A percentile compares a stretch with the other conserved stretches of the same genome.
These are phyloP conservation scores for Yarrowia porcina DNA, from an alignment of 805 yeast genomes.

Conservation along the genomic window DNA sequence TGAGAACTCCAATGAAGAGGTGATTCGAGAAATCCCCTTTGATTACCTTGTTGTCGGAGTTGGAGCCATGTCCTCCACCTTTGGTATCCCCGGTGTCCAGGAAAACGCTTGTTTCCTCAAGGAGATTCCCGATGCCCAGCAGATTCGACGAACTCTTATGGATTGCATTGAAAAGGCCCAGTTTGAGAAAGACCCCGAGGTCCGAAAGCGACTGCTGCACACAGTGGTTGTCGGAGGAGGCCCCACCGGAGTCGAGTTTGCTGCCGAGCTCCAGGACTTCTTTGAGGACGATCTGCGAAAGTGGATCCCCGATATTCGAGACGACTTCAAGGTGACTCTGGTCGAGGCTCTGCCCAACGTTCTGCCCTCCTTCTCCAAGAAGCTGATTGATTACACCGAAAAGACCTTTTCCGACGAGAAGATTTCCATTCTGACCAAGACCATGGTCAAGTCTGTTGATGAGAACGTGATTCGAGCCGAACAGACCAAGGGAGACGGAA, in stretches of 20 bases:
- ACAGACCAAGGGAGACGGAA: conserved; percentile 64
- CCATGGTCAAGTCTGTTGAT: conserved; percentile 85
- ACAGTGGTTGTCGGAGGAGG: conserved; percentile 98
- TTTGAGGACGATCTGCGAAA: conserved; percentile 84
- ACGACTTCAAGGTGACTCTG: conserved; percentile 77
- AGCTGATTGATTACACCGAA: conserved; percentile 64
- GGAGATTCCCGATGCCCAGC: conserved; percentile 84
- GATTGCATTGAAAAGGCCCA: conserved; percentile 87
- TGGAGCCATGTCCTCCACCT: conserved; percentile 93
- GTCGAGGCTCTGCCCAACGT: conserved; percentile 92
- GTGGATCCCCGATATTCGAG: conserved; percentile 83
- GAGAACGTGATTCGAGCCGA: conserved; percentile 66
- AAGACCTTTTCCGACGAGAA: conserved; percentile 65
- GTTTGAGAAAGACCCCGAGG: conserved; percentile 67
- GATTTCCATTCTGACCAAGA: conserved; percentile 73
- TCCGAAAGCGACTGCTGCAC: conserved; percentile 78
- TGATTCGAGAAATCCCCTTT: conserved; percentile 50
- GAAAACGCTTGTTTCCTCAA: conserved; percentile 86
- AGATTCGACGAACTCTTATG: conserved; percentile 78
- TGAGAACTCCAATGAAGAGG: conserved; percentile 42
- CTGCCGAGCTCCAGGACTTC: conserved; percentile 94
- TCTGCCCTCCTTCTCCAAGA: conserved; percentile 49
- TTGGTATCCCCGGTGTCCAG: conserved; percentile 87
- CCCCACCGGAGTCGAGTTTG: conserved; percentile 97
- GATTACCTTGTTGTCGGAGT: conserved; percentile 90